Conservation (phyloP, 805 yeast species). For the Ogataea methanolica region DNA sequence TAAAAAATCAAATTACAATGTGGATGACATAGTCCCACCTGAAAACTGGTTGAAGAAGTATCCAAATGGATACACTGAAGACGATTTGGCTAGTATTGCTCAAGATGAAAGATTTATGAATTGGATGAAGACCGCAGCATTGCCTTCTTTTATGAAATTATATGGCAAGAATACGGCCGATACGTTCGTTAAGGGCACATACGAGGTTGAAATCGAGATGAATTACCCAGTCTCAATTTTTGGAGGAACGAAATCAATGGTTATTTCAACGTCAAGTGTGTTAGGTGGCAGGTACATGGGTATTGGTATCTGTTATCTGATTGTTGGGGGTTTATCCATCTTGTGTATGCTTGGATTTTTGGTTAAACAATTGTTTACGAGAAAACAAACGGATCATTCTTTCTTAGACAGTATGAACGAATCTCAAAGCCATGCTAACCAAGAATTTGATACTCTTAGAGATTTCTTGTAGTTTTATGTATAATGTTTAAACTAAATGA, state of each 20-base stretch:
- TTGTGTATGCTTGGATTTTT: constrained; percentile 72
- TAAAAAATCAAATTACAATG: constrained; percentile 65
- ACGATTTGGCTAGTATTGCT: constrained; percentile 72
- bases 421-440: not conserved
- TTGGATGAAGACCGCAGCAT: constrained; percentile 98
- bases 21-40: constrained; percentile 81
- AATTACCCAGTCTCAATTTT: constrained; percentile 79
- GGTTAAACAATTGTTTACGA: constrained; percentile 66
- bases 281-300: constrained; percentile 87
- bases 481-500: not conserved
- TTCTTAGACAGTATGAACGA: constrained; percentile 25
- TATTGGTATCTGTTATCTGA: constrained; percentile 78
- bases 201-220: constrained; percentile 60
- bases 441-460: constrained; percentile 10
- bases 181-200: constrained; percentile 59
- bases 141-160: constrained; percentile 82
- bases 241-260: constrained; percentile 86
- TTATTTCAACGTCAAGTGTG: constrained; percentile 74
- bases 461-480: constrained; percentile 13
- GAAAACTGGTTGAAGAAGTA: constrained; percentile 79
- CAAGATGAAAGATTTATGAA: constrained; percentile 83
- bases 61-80: constrained; percentile 86
- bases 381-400: constrained; percentile 25
- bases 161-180: constrained; percentile 67
- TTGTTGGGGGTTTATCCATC: constrained; percentile 75